These are phyloP conservation scores for Glycyrrhiza uralensis DNA, from an alignment of 306 rosid species.

Conservation along the genomic window DNA sequence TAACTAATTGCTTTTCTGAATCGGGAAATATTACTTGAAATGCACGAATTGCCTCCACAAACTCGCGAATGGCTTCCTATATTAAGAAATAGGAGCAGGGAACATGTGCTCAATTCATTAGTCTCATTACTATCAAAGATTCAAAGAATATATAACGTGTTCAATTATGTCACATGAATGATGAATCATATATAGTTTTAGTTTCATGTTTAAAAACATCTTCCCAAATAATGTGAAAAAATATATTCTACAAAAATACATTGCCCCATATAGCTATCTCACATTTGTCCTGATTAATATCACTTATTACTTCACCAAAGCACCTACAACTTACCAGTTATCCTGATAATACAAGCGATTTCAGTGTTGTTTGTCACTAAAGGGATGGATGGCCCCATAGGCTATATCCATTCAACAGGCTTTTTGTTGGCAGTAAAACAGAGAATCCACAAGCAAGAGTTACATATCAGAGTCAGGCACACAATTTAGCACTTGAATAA, in stretches of 20 bases:
- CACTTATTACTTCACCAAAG: slow-evolving; percentile 13
- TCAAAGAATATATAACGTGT: neutral
- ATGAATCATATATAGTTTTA: no score
- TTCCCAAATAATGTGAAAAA: neutral
- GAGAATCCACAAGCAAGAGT: no score
- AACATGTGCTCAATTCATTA: neutral
- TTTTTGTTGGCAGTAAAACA: neutral
- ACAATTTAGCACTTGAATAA: slow-evolving; percentile 1
- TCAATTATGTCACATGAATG: no score
- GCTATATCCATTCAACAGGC: neutral
- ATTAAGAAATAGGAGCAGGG: slow-evolving; percentile 15
- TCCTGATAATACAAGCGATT: slow-evolving; percentile 34
- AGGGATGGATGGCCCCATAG: neutral
- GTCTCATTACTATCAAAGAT: neutral
- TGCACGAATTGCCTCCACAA: slow-evolving; percentile 71
- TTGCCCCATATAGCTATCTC: neutral
- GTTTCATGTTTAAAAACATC: no score
- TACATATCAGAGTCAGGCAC: neutral
- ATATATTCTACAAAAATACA: neutral
- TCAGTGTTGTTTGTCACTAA: slow-evolving; percentile 13
- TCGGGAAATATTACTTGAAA: slow-evolving; percentile 76
- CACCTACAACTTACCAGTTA: neutral
- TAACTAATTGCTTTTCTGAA: slow-evolving; percentile 61
- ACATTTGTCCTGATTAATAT: neutral
- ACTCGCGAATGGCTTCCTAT: slow-evolving; percentile 66